Evolutionary conservation across 192 early-diverging fungal species (phyloP), one percentile per base, ranked within the genome.

Genomic region (Coemansia sp.): DNA sequence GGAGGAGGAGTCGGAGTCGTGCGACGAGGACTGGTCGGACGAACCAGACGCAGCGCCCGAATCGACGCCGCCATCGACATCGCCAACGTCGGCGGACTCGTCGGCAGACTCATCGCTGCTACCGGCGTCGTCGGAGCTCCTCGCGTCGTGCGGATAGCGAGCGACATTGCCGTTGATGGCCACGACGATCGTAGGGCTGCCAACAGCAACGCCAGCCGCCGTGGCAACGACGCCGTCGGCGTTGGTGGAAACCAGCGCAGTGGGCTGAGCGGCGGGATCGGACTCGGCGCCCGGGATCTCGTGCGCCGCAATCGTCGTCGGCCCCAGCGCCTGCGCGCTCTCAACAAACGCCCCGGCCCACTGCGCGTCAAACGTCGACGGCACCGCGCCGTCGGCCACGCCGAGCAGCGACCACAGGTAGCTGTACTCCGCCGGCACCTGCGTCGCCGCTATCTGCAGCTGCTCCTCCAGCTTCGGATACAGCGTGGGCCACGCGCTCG

Each of bases 401-500:
- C 62, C 61, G 6, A 81, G 67, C 9, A 81, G 64, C 17, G 65
- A 4, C 59, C 72, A 22, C 53, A 81, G 50, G 50, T 72, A 68
- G 43, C 41, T 37, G 70, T 81, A 74, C 55, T 81, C 79, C 32
- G 79, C 74, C 0, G 79, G 79, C 5, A 72, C 79, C 50, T 81
- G 59, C 22, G 13, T 17, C 19, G 44, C 67, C 11, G 79, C 79
- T 0, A 69, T 42, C 20, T 64, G 32, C 46, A 81, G 50, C 22
- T 75, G 67, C 2, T 49, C 46, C 39, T 69, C 60, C 2, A 81
- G 64, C 54, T 76, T 68, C 1, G 73, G 64, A 43, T 81, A 61
- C 37, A 81, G 55, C 13, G 65, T 69, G 5, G 70, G 67, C 79
- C 79, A 81, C 12, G 79, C 79, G 46, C 8, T 32, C 5, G 79